phyloP scores from a whole-genome alignment of 768 basidiomycete genomes.

The Suillus tomentosus region DNA sequence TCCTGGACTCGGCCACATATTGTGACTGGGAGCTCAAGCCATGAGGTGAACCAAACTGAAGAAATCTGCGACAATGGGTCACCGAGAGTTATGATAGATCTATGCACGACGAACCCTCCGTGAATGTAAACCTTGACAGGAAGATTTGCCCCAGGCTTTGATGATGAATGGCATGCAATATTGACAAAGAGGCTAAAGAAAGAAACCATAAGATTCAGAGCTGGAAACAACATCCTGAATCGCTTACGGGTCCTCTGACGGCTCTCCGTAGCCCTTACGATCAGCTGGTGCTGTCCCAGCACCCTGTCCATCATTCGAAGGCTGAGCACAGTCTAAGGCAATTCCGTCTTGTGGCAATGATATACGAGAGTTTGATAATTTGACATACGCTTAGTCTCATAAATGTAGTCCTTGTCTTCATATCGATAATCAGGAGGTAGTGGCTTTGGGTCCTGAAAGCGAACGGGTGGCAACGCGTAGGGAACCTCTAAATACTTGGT shows the following conservation, averaged over 20 bases:
- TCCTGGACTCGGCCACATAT: slow-evolving; percentile 60
- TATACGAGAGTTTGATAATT: too few species aligned
- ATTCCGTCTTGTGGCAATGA: neutral
- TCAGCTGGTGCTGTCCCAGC: slow-evolving; percentile 53
- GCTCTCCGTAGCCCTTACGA: slow-evolving; percentile 65
- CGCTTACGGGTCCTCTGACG: slow-evolving; percentile 70
- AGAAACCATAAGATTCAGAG: neutral
- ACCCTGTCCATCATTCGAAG: slow-evolving; percentile 64
- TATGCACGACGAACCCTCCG: slow-evolving; percentile 54
- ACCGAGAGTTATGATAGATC: neutral
- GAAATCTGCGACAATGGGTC: slow-evolving; percentile 48
- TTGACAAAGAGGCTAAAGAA: slow-evolving; percentile 60
- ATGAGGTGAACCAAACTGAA: slow-evolving; percentile 80
- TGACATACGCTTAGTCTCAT: slow-evolving; percentile 56
- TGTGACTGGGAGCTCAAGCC: slow-evolving; percentile 62
- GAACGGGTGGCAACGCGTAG: slow-evolving; percentile 63
- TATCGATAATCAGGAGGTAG: slow-evolving; percentile 59
- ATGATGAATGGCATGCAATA: slow-evolving; percentile 55
- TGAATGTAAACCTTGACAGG: slow-evolving; percentile 79
- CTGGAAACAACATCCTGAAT: neutral
- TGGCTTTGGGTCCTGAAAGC: slow-evolving; percentile 64
- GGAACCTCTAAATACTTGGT: slow-evolving; percentile 52
- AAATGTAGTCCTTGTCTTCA: slow-evolving; percentile 58
- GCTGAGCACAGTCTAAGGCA: slow-evolving; percentile 59
- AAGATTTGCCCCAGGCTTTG: slow-evolving; percentile 43